These are phyloP conservation scores for Colletotrichum sp. DNA, from an alignment of 2,329 filamentous ascomycete species.

Conservation along the genomic window DNA sequence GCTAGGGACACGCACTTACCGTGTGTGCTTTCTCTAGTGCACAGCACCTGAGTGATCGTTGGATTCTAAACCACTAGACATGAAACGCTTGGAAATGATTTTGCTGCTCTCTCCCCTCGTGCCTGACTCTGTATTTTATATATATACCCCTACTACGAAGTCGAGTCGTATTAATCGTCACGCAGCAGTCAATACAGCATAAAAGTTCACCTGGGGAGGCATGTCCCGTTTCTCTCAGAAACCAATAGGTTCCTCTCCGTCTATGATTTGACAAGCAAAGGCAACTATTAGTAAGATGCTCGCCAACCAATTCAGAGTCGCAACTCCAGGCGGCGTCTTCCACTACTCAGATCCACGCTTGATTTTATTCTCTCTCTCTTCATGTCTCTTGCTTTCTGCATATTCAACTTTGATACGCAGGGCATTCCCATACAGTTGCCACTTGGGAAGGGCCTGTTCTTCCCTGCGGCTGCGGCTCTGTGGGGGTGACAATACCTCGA, in stretches of 20 bases:
- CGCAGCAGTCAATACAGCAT: not conserved
- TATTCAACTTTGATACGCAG: not conserved
- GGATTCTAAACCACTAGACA: not conserved
- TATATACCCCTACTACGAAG: not conserved
- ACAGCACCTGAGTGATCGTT: not conserved
- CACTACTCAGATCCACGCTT: not conserved
- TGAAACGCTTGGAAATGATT: not conserved
- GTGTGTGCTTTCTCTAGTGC: not conserved
- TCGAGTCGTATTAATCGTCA: not conserved
- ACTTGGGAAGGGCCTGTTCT: rapidly evolving
- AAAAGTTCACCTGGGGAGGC: no score
- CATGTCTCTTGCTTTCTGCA: not conserved
- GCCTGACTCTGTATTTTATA: no score
- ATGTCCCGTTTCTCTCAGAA: not conserved
- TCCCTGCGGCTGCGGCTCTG: not conserved
- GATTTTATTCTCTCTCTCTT: not conserved
- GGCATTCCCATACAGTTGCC: rapidly evolving
- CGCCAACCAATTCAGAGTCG: no score
- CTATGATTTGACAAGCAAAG: not conserved
- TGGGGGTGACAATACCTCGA: rapidly evolving
- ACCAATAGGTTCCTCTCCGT: no score
- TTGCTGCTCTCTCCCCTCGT: not conserved
- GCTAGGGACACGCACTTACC: not conserved
- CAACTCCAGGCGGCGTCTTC: not conserved
- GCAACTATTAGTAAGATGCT: not conserved